Conservation (phyloP, 768 basidiomycete genomes). For the Paxillus rubicundulus region DNA sequence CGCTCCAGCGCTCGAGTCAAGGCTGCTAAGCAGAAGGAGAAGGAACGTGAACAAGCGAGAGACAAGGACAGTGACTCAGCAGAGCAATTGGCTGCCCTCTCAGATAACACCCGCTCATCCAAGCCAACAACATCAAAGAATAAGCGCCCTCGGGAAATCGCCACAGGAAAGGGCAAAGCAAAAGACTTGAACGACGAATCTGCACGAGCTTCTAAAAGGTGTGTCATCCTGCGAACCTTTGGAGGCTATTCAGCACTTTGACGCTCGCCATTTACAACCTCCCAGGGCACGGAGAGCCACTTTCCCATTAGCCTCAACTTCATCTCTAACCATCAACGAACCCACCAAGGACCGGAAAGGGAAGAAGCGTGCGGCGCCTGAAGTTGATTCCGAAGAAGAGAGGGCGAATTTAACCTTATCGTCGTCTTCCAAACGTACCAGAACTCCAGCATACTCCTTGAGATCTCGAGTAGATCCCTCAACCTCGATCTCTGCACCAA, state of each 20-base stretch:
- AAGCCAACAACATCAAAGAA: slow-evolving; percentile 39
- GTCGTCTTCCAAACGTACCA: slow-evolving; percentile 61
- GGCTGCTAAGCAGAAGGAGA: slow-evolving; percentile 68
- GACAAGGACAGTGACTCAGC: slow-evolving; percentile 51
- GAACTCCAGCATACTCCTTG: slow-evolving; percentile 62
- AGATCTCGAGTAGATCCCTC: slow-evolving; percentile 53
- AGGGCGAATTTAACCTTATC: slow-evolving; percentile 40
- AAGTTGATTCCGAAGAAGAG: slow-evolving; percentile 68
- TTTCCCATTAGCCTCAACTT: slow-evolving; percentile 37
- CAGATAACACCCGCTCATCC: slow-evolving; percentile 45
- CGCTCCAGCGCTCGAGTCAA: slow-evolving; percentile 77
- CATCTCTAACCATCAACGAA: slow-evolving; percentile 71
- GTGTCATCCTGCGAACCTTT: slow-evolving; percentile 35
- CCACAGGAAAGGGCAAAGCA: slow-evolving; percentile 57
- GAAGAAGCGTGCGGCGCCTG: slow-evolving; percentile 87
- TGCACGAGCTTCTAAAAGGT: slow-evolving; percentile 62
- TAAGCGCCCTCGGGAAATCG: slow-evolving; percentile 52
- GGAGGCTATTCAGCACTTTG: slow-evolving; percentile 19
- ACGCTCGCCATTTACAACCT: slow-evolving; percentile 31
- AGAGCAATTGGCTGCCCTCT: slow-evolving; percentile 39
- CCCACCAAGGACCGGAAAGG: slow-evolving; percentile 74
- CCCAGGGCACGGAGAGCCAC: slow-evolving; percentile 61
- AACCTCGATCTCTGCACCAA: slow-evolving; percentile 45
- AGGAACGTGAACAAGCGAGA: slow-evolving; percentile 51
- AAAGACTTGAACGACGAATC: slow-evolving; percentile 57